Evolutionary conservation across 306 rosid species (phyloP), one percentile per base, ranked within the genome.

Genomic region (Lathyrus aphaca): DNA sequence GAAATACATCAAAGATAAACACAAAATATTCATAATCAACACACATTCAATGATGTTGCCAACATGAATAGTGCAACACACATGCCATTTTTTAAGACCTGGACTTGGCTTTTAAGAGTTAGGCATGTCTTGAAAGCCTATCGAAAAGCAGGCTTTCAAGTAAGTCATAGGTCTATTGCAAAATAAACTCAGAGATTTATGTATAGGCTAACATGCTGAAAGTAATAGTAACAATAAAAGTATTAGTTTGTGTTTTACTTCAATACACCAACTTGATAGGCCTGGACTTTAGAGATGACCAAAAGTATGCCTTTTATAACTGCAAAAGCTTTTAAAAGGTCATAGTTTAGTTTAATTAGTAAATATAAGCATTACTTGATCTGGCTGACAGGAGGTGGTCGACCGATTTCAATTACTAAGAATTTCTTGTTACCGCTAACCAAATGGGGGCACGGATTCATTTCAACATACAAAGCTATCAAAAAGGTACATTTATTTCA

Each of bases 1-100:
- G 38, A 5, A 53, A 81, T 12, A 15, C 39, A 38, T 56, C 73
- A 66, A 45, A 10, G 65, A 42, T 13, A 17, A 60, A 40, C 27
- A 12, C 37, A 4, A 55, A n/a, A 69, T 50, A 38, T 45, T 39
- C 30, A 29, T 53, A 46, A 44, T 54, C 43, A 43, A 48, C 50
- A 74, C 5, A 29, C 15, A 58, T n/a, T 68, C 68, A 45, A 25
- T 16, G 39, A 56, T 16, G 54, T 44, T 17, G 64, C 63, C 38
- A 29, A 7, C 63, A 29, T 56, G 63, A 56, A 56, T 6, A 18
- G 49, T 23, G 14, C 64, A 69, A 25, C 44, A 69, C 8, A 18
- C 30, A 30, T 43, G 64, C 49, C 37, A 1, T 14, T 56, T 56
- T 29, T 30, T 3, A 61, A 61, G 49, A 38, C 51, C 4, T 1